Evolutionary conservation across 495 filamentous ascomycete genomes (phyloP).

Genomic region (Neurospora discreta): DNA sequence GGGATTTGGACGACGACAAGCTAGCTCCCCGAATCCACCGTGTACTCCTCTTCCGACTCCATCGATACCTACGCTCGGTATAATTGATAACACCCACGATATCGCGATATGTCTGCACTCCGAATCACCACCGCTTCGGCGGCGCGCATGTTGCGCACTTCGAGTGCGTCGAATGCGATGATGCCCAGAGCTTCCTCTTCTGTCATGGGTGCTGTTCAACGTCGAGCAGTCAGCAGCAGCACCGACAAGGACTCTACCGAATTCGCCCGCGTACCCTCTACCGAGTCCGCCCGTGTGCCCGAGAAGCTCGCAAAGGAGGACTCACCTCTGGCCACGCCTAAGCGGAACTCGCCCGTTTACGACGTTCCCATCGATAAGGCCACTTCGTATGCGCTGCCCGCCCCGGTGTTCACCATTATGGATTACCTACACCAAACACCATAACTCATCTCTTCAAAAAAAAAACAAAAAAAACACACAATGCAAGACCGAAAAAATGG

Average conservation of each 20-base stretch:
- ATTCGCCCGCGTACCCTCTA: constrained; percentile 21
- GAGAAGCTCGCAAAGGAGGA: constrained; percentile 14
- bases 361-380: constrained; percentile 64
- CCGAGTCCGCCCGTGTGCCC: constrained; percentile 15
- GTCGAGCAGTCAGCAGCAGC: constrained; percentile 25
- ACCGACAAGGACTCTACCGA: constrained; percentile 32
- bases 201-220: constrained; percentile 15
- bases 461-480: too few relatives aligned
- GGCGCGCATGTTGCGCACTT: constrained; percentile 30
- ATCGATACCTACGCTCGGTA: not conserved
- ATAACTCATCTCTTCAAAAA: too few relatives aligned
- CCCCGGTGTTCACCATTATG: not conserved
- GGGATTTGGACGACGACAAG: not conserved
- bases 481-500: too few relatives aligned
- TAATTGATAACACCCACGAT: not conserved
- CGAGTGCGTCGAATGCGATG: not conserved
- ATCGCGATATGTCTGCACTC: constrained; percentile 34
- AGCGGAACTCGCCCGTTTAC: constrained; percentile 67
- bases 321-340: constrained; percentile 22
- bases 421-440: not conserved
- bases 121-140: constrained; percentile 25
- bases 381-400: constrained; percentile 53
- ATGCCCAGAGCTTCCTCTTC: not conserved
- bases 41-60: not conserved
- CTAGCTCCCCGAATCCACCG: not conserved